Evolutionary conservation across 164 flowering plant species (phyloP), one percentile per base, ranked within the genome.

Genomic region (Magnolia changhungtana): DNA sequence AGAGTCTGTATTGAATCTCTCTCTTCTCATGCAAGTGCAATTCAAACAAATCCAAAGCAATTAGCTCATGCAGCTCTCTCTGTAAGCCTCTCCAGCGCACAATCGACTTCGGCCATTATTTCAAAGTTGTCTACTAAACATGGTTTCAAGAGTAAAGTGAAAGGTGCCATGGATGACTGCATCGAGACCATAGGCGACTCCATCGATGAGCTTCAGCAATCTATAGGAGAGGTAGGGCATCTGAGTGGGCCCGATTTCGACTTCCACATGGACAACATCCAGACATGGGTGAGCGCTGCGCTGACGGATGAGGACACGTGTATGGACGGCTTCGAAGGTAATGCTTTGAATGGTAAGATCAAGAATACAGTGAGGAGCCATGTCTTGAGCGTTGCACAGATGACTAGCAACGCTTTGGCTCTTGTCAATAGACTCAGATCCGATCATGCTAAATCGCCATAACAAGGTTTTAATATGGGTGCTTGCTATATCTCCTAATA

Each of bases 1-100:
- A 55, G 63, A 10, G 88, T 92, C 45, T 92, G 96, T 79, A 77
- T 82, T 65, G 73, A 59, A 65, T 86, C 91, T 31, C 91, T 92
- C 52, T 80, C 86, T 0, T 55, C 13, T 71, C 86, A 86, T 45
- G 88, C 94, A 1, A 77, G 58, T 66, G 65, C 73, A 3, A 88
- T 92, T 77, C 89, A 85, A 74, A 84, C 80, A 20, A 85, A 84
- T 83, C 90, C 91, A 20, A 79, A 70, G 73, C 83, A 84, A 61
- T 76, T 92, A 24, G 86, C 84, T 11, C 63, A 77, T n/a, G 50
- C 82, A 0, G 84, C 86, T 6, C 55, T 84, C 8, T 19, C 74
- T 1, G 81, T 84, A 2, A 81, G 82, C 77, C 78, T 84, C 7
- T 0, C 7, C 29, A 50, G 73, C 6, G 84, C 86, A 50, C 50